These are phyloP conservation scores for Fusarium sarcochroum DNA, from an alignment of 2,329 filamentous ascomycete genomes.

Conservation along the genomic window DNA sequence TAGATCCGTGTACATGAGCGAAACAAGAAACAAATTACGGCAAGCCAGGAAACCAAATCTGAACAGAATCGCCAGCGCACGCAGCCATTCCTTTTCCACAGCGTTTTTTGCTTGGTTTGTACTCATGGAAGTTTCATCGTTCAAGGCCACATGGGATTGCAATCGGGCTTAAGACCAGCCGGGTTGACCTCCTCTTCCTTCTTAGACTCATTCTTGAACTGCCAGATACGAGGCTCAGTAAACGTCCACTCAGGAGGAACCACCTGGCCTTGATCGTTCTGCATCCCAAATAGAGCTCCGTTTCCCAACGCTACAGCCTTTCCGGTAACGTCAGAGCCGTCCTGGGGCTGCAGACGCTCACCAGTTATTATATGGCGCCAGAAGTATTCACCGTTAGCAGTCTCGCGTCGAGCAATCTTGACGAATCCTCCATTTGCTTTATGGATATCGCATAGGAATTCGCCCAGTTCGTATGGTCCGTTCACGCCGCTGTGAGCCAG, in stretches of 20 bases:
- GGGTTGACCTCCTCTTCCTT: background rate
- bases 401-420: slow-evolving; percentile 28
- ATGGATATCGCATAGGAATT: slow-evolving; percentile 41
- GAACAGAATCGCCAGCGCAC: background rate
- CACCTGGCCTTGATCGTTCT: slow-evolving; percentile 6
- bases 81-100: background rate
- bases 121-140: background rate
- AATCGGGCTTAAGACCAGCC: slow-evolving; percentile 10
- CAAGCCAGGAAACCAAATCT: background rate
- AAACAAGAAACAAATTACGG: background rate
- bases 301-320: slow-evolving; percentile 7
- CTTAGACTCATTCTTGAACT: too few relatives aligned
- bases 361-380: slow-evolving; percentile 34
- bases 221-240: background rate
- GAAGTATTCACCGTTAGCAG: slow-evolving; percentile 1
- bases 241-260: slow-evolving; percentile 34
- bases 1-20: background rate
- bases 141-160: slow-evolving; percentile 22
- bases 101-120: background rate
- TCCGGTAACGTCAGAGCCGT: slow-evolving; percentile 21
- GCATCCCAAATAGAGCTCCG: slow-evolving; percentile 31
- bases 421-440: slow-evolving; percentile 14
- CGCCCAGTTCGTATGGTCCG: slow-evolving; percentile 45
- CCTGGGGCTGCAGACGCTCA: background rate
- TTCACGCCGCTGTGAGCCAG: slow-evolving; percentile 21